These are phyloP conservation scores for Rhodosporidiobolus sp. DNA, from an alignment of 768 basidiomycete genomes.

Conservation along the genomic window DNA sequence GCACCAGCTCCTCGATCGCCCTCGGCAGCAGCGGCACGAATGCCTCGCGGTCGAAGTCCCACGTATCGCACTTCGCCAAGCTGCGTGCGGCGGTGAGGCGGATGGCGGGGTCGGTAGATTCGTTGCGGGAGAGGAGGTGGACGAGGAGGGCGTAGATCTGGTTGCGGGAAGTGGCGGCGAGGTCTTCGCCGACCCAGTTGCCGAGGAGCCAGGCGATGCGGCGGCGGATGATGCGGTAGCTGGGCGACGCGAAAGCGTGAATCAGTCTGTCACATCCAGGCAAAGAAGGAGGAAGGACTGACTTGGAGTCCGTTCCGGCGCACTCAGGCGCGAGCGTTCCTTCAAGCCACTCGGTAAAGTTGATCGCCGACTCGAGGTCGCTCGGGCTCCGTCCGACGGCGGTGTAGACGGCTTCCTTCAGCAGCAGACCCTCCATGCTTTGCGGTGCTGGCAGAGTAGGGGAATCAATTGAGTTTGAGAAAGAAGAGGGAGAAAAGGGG, in stretches of 20 bases:
- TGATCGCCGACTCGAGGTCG: slow-evolving; percentile 61
- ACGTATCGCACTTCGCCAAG: slow-evolving; percentile 71
- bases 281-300: neutral
- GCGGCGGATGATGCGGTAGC: slow-evolving; percentile 88
- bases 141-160: slow-evolving; percentile 76
- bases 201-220: slow-evolving; percentile 92
- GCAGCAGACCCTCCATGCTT: slow-evolving; percentile 62
- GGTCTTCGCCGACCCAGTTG: slow-evolving; percentile 72
- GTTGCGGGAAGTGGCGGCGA: slow-evolving; percentile 59
- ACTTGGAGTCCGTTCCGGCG: slow-evolving; percentile 62
- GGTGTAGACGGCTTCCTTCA: slow-evolving; percentile 84
- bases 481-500: neutral
- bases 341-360: slow-evolving; percentile 69
- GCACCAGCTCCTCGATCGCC: slow-evolving; percentile 65
- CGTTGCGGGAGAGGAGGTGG: slow-evolving; percentile 61
- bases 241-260: slow-evolving; percentile 46
- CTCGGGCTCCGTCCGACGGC: slow-evolving; percentile 77
- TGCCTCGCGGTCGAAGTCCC: slow-evolving; percentile 60
- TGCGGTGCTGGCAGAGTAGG: slow-evolving; percentile 46
- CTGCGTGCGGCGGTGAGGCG: slow-evolving; percentile 78
- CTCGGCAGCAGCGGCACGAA: slow-evolving; percentile 69
- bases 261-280: no score
- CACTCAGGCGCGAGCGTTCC: slow-evolving; percentile 62
- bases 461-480: neutral
- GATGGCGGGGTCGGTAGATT: slow-evolving; percentile 79